Base-by-base conservation (phyloP, 2,329 filamentous ascomycete species). In the Beauveria australis region DNA sequence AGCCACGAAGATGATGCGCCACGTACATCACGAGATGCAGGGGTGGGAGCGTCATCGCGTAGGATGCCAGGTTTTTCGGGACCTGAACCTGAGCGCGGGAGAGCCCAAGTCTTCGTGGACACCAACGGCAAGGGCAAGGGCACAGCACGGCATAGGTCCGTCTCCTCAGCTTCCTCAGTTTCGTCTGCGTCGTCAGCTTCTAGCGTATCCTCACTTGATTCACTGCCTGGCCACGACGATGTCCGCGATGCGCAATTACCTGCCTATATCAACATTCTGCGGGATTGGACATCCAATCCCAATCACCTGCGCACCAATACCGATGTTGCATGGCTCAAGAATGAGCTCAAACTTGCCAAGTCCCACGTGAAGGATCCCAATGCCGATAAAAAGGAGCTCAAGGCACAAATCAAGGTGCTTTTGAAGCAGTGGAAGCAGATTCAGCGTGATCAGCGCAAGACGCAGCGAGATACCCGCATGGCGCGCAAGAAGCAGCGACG, bases 191-290 rank as follows among this genome's bases (percentile, higher is more conserved):
- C 73, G 0, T 74, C 73, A 0, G 18, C 40, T 10, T 74, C 73
- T 0, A 70, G 68, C 1, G 70, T 64, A 3, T 75, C 73, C 0
- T 80, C 79, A 2, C 70, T 84, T 59, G 81, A 78, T 41, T 83
- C 81, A 2, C 78, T 86, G 1, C 80, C 81, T 0, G 76, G 80
- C 58, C 79, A 79, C 66, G 79, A 83, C 61, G 76, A 80, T 47
- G 72, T 85, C 2, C 69, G 68, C 14, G 77, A 78, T 57, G 66
- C 72, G 19, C 81, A 84, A 67, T 72, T 85, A 1, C 76, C 79
- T 1, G 62, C 78, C 1, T 76, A 78, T 16, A 75, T 75, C 51
- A 67, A 73, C 14, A 74, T 75, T 3, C 72, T 86, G 18, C 64
- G 73, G 24, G 68, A 73, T 8, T 85, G 81, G 81, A 74, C 82